Conservation (phyloP, 306 rosid species). For the Arachis hypogaea region DNA sequence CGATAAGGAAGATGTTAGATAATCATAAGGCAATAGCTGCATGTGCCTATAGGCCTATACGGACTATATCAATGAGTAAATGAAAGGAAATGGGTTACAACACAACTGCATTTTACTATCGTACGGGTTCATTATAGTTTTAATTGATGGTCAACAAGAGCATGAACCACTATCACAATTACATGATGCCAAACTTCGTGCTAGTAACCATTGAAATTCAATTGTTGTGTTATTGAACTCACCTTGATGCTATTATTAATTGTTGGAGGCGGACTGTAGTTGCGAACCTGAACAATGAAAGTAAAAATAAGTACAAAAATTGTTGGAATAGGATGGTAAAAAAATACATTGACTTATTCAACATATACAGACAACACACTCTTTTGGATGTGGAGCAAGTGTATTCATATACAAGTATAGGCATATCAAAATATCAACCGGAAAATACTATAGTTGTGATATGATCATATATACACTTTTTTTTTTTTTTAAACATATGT, state of each 20-base stretch:
- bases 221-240: slow-evolving; percentile 39
- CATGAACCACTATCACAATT: slow-evolving; percentile 7
- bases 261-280: slow-evolving; percentile 81
- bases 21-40: slow-evolving; percentile 32
- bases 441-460: background rate
- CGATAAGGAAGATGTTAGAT: slow-evolving; percentile 25
- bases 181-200: slow-evolving; percentile 23
- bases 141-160: slow-evolving; percentile 8
- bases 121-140: background rate
- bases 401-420: background rate
- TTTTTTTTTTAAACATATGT: background rate
- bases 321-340: slow-evolving; percentile 23
- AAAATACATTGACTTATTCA: background rate
- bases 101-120: slow-evolving; percentile 18
- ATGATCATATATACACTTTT: background rate
- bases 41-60: slow-evolving; percentile 29
- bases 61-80: slow-evolving; percentile 24
- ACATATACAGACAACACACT: background rate
- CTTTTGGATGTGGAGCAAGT: background rate
- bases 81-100: slow-evolving; percentile 29
- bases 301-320: slow-evolving; percentile 18
- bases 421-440: slow-evolving; percentile 1
- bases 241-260: slow-evolving; percentile 99
- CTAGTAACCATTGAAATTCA: slow-evolving; percentile 27
- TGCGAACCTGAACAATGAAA: slow-evolving; percentile 74